These are phyloP conservation scores for Phaeosphaeria sp. DNA, from an alignment of 2,329 filamentous ascomycete genomes.

Conservation along the genomic window DNA sequence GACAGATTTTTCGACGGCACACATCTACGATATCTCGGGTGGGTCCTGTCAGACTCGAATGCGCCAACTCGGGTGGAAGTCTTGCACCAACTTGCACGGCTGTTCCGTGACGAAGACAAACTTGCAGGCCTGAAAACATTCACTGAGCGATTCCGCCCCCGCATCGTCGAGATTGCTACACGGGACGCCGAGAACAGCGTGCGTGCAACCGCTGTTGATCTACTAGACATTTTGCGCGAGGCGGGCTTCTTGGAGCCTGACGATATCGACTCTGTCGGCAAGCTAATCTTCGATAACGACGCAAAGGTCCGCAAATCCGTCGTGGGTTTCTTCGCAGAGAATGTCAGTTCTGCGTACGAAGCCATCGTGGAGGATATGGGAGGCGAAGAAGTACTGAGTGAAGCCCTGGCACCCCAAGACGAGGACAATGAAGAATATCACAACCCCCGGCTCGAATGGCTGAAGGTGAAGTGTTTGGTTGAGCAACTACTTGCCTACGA, in stretches of 20 bases:
- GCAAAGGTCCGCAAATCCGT: constrained; percentile 85
- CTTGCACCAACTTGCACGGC: constrained; percentile 77
- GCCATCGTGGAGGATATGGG: constrained; percentile 83
- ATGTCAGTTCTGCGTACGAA: constrained; percentile 81
- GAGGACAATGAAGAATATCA: constrained; percentile 77
- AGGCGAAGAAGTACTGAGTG: constrained; percentile 77
- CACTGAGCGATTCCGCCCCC: constrained; percentile 86
- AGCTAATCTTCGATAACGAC: constrained; percentile 88
- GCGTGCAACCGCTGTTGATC: constrained; percentile 78
- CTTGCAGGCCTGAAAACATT: constrained; percentile 82
- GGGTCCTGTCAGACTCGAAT: constrained; percentile 87
- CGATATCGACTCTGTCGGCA: constrained; percentile 87
- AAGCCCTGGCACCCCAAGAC: constrained; percentile 73
- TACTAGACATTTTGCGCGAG: constrained; percentile 82
- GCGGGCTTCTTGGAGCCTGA: constrained; percentile 87
- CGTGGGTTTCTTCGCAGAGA: constrained; percentile 87
- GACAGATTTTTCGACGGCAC: constrained; percentile 89
- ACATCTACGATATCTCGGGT: constrained; percentile 92
- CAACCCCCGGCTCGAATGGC: constrained; percentile 80
- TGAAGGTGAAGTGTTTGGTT: constrained; percentile 88
- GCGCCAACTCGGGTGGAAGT: constrained; percentile 82
- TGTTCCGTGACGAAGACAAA: constrained; percentile 83
- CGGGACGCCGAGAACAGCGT: constrained; percentile 83
- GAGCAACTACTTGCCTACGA: constrained; percentile 86
- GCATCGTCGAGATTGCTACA: constrained; percentile 91